Base-by-base conservation (phyloP, 2,329 filamentous ascomycete genomes). In the Orbilia quercus region DNA sequence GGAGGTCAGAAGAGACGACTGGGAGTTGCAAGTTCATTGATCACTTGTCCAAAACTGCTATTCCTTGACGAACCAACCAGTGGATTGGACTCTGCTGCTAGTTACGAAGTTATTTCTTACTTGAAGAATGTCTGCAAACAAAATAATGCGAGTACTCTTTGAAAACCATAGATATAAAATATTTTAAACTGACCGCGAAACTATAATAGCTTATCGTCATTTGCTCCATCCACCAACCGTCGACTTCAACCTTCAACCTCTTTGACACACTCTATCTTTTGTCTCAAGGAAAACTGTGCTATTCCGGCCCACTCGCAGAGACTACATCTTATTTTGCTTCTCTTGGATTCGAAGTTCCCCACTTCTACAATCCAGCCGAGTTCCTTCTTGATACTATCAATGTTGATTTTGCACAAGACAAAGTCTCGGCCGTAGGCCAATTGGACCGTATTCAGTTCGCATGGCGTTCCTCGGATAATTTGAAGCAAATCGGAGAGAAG, bases 1-100 rank as follows among this genome's bases (percentile, higher is more conserved):
- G 92, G 92, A 53, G 92, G 91, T 0, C 91, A 96, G 82, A 96
- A 95, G 83, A 85, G 91, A 40, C 85, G 92, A 57, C 84, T 94
- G 6, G 90, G 90, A 76, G 88, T 96, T 3, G 91, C 91, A 0
- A 90, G 89, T 74, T 90, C 92, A 78, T 84, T 96, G 36, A 90
- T 96, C 77, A 94, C 91, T 1, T 88, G 85, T 66, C 91, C 92
- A 0, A 91, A 89, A 80, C 88, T 96, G 6, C 80, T 96, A 22
- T 95, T 96, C 78, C 82, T 96, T 31, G 91, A 95, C 78, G 91
- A 95, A 80, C 91, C 91, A 0, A 96, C 91, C 0, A 92, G 89
- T 75, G 92, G 92, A 7, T 83, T 96, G 7, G 92, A 96, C 79
- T 93, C 90, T 6, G 88, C 88, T 0, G 89, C 89, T 0, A 91